Base-by-base conservation (phyloP, 2,329 filamentous ascomycete genomes). In the Colletotrichum chrysophilum region DNA sequence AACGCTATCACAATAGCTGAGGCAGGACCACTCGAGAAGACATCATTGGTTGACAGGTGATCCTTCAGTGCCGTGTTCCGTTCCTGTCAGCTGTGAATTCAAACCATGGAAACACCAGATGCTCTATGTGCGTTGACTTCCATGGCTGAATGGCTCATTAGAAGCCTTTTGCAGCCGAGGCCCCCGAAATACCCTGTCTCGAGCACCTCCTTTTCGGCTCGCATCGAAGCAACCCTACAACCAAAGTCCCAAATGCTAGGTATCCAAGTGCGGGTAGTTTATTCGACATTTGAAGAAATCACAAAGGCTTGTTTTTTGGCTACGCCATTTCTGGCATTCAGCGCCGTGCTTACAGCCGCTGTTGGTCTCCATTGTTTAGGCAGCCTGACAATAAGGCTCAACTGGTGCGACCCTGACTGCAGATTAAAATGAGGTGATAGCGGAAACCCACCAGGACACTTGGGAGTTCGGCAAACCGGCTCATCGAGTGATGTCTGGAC, bases 81-180 rank as follows among this genome's bases (percentile, higher is more conserved):
- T 43, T 43, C 38, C 38, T n/a, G 38, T 43, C 38, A n/a, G 38
- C 38, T 43, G 4, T n/a, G 8, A n/a, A 2, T 0, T 10, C 38
- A 43, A 10, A 43, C 38, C 16, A 43, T n/a, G 8, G 4, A n/a
- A 18, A n/a, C 38, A 43, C 0, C 16, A 43, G 38, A 43, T 43
- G 16, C 16, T n/a, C 8, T 5, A n/a, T 2, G 3, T 43, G 38
- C 16, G 16, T n/a, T 43, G 38, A n/a, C 0, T 18, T n/a, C 0
- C 38, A 43, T 43, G 38, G 0, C 0, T 1, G 8, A 0, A n/a
- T 43, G 18, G 16, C 16, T 18, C 1, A 43, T n/a, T 3, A n/a
- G 38, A n/a, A n/a, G 7, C 38, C 38, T n/a, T 43, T 43, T 43
- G 16, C 38, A 43, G 16, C 38, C 38, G 38, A 43, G 16, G 8